phyloP scores from a whole-genome alignment of 2,329 filamentous ascomycete genomes.

The Fusarium nodosum region DNA sequence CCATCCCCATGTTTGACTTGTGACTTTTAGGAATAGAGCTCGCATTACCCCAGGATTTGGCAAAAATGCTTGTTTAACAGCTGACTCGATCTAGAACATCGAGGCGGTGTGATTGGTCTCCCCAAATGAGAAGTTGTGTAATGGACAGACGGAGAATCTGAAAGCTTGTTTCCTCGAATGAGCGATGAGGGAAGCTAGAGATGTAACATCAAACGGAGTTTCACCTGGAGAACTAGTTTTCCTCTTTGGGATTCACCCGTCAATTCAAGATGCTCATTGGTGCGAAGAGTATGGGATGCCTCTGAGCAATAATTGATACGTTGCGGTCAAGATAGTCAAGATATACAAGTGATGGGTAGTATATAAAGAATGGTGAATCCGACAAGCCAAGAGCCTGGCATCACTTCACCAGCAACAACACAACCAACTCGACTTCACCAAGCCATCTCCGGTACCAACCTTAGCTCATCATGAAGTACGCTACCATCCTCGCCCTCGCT shows the following conservation, averaged over 20 bases:
- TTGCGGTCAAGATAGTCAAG: not conserved
- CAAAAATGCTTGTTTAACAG: conserved; percentile 13
- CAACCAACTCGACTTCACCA: not conserved
- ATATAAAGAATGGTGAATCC: conserved; percentile 27
- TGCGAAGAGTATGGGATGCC: not conserved
- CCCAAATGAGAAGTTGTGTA: not conserved
- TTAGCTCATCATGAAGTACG: conserved; percentile 38
- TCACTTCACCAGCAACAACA: not conserved
- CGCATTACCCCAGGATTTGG: conserved; percentile 35
- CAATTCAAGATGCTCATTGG: conserved; percentile 21
- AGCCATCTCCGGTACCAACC: not conserved
- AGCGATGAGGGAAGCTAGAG: conserved; percentile 1
- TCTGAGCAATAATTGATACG: conserved; percentile 1
- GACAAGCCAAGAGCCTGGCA: conserved; percentile 10
- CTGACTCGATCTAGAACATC: conserved; percentile 8
- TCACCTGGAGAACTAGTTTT: conserved; percentile 15
- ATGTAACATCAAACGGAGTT: conserved; percentile 44
- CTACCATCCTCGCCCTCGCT: conserved; percentile 37
- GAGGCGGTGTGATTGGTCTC: conserved; percentile 11
- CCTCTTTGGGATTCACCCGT: conserved; percentile 25
- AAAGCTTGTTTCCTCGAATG: conserved; percentile 37
- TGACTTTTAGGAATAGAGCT: conserved; percentile 4
- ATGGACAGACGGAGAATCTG: conserved; percentile 33
- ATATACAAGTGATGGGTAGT: not conserved
- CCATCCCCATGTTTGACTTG: conserved; percentile 8